A percentile compares a stretch with the other conserved stretches of the same genome.
phyloP scores from a whole-genome alignment of 371 early-diverging fungal genomes.

The Mortierella sp. region DNA sequence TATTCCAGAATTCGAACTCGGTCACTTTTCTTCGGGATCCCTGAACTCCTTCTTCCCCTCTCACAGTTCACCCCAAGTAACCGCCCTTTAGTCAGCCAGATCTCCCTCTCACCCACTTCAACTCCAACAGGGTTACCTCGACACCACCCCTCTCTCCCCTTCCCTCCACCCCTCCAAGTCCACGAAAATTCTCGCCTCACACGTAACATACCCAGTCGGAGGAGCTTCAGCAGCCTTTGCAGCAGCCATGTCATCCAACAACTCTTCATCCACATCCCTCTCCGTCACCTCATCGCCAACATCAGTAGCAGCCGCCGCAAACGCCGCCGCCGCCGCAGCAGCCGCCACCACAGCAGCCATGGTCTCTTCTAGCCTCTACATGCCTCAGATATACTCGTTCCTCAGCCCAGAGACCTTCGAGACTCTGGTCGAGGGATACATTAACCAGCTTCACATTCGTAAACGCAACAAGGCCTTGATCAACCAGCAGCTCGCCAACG shows the following conservation, averaged over 20 bases:
- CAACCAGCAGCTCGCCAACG: conserved; percentile 55
- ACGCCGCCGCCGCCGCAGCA: conserved; percentile 5
- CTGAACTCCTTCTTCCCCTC: conserved; percentile 2
- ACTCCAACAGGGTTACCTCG: conserved; percentile 1
- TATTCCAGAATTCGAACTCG: conserved; percentile 20
- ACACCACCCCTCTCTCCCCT: not conserved
- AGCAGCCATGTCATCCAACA: conserved; percentile 13
- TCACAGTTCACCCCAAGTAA: conserved; percentile 37
- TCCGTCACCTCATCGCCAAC: not conserved
- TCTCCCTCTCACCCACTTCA: not conserved
- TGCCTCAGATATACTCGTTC: conserved; percentile 51
- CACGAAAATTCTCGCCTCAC: conserved; percentile 23
- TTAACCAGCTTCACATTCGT: conserved; percentile 55
- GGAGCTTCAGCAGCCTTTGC: conserved; percentile 10
- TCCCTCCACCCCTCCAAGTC: not conserved
- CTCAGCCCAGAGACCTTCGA: conserved; percentile 54
- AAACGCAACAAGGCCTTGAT: conserved; percentile 59
- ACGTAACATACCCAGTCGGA: conserved; percentile 2
- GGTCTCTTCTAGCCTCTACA: conserved; percentile 27
- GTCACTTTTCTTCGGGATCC: conserved; percentile 10
- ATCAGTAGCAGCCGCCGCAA: not conserved
- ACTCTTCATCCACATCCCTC: conserved; percentile 4
- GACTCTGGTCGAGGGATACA: conserved; percentile 55
- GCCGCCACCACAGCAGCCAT: conserved; percentile 13
- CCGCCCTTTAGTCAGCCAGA: conserved; percentile 16